Percentiles rank a stretch among this genome's conserved stretches.
Conservation (phyloP, 2,329 filamentous ascomycete species). For the Fusarium sp. region DNA sequence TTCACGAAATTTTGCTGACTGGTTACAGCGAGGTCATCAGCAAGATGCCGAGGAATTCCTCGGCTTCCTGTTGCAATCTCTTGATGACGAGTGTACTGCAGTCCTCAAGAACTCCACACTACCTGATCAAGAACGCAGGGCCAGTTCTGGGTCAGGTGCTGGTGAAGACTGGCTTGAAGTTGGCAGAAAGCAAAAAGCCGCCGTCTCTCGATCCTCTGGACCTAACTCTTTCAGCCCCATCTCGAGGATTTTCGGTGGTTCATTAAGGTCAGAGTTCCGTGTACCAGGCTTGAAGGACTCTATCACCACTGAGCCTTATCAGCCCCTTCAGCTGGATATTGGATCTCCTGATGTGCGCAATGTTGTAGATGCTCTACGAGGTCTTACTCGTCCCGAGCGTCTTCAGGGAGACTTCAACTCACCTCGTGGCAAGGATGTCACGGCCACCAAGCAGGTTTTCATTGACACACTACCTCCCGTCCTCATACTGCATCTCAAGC, state of each 20-base stretch:
- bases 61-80: conserved; percentile 88
- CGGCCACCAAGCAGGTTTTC: conserved; percentile 91
- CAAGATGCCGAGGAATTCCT: conserved; percentile 98
- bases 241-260: conserved; percentile 93
- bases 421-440: conserved; percentile 77
- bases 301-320: conserved; percentile 91
- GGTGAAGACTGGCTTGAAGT: conserved; percentile 85
- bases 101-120: conserved; percentile 64
- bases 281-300: conserved; percentile 90
- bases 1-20: background rate
- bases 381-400: conserved; percentile 83
- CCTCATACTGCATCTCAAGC: conserved; percentile 93
- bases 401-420: conserved; percentile 87
- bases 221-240: conserved; percentile 80
- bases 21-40: conserved; percentile 82
- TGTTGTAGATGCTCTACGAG: conserved; percentile 89
- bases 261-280: conserved; percentile 87
- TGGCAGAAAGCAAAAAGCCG: conserved; percentile 87
- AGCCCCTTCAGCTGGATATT: conserved; percentile 94
- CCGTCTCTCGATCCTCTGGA: conserved; percentile 87
- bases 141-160: conserved; percentile 42
- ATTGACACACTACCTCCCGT: conserved; percentile 93
- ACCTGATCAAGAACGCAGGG: conserved; percentile 45
- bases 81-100: conserved; percentile 90
- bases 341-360: conserved; percentile 86